Percentiles rank a stretch among this genome's conserved stretches.
Evolutionary conservation across 208 protist genomes (phyloP).

Genomic region (Acanthamoeba comandoni): DNA sequence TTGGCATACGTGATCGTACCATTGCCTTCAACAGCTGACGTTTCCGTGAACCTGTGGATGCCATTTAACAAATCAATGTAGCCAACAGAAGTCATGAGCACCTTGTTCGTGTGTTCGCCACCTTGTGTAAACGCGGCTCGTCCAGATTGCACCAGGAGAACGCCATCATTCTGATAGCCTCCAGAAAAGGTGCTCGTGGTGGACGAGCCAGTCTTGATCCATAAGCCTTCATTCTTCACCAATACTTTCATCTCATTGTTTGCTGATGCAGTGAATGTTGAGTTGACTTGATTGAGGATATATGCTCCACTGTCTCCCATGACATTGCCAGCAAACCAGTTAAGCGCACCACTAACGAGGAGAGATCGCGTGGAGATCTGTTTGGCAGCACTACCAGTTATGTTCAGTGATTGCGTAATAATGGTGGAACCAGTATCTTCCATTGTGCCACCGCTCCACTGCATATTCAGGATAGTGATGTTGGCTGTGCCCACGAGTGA

Average conservation of each 20-base stretch:
- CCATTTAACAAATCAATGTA: slow-evolving; percentile 37
- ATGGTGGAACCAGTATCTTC: slow-evolving; percentile 45
- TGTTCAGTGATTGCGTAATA: slow-evolving; percentile 31
- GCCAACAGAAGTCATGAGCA: background rate
- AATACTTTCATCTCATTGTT: slow-evolving; percentile 14
- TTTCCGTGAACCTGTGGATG: slow-evolving; percentile 23
- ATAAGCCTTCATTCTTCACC: slow-evolving; percentile 55
- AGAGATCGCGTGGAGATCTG: slow-evolving; percentile 45
- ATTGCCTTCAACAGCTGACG: slow-evolving; percentile 10
- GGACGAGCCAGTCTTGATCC: slow-evolving; percentile 9
- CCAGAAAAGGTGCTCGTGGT: slow-evolving; percentile 25
- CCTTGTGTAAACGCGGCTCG: slow-evolving; percentile 2
- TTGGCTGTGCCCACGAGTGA: slow-evolving; percentile 37
- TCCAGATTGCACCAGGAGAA: slow-evolving; percentile 32
- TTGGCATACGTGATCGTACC: slow-evolving; percentile 47
- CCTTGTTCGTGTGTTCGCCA: slow-evolving; percentile 39
- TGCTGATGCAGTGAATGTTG: slow-evolving; percentile 8
- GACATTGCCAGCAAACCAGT: slow-evolving; percentile 61
- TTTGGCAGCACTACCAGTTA: slow-evolving; percentile 36
- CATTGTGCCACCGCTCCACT: background rate
- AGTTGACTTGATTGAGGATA: slow-evolving; percentile 15
- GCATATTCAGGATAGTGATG: slow-evolving; percentile 24
- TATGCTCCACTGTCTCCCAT: slow-evolving; percentile 15
- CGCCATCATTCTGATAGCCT: slow-evolving; percentile 61
- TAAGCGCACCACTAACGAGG: background rate